Percentiles rank a stretch among this genome's conserved stretches.
Evolutionary conservation across 2,329 filamentous ascomycete genomes (phyloP).

Genomic region (Penicillium fuscoglaucum): DNA sequence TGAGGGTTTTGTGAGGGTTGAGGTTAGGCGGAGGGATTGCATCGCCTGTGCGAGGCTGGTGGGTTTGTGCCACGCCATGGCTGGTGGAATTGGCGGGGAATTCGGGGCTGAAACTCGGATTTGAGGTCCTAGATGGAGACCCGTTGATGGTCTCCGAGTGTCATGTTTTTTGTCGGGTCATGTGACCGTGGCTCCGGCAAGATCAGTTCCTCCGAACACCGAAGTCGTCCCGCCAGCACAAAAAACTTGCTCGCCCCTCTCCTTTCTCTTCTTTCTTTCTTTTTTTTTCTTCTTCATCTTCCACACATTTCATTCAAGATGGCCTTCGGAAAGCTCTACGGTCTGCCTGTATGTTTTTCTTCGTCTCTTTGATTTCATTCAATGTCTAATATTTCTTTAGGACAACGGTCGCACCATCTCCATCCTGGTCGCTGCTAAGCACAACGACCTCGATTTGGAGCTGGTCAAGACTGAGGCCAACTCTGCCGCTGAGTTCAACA

Average conservation of each 20-base stretch:
- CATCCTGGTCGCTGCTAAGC: constrained; percentile 93
- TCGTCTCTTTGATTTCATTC: background rate
- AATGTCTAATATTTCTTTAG: constrained; percentile 49
- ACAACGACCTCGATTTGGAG: constrained; percentile 92
- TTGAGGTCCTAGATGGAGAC: constrained; percentile 2
- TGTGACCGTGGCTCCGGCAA: constrained; percentile 18
- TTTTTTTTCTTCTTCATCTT: constrained; percentile 10
- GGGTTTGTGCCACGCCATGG: constrained; percentile 42
- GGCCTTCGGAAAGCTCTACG: constrained; percentile 98
- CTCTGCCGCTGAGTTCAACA: constrained; percentile 59
- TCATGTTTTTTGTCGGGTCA: constrained; percentile 27
- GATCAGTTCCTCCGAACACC: constrained; percentile 22
- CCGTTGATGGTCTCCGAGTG: constrained; percentile 9
- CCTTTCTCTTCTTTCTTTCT: constrained; percentile 10
- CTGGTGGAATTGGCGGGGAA: constrained; percentile 9
- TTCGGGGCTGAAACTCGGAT: constrained; percentile 1
- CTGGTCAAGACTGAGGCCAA: constrained; percentile 63
- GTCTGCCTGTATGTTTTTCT: constrained; percentile 65
- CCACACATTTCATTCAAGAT: constrained; percentile 58
- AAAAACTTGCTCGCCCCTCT: constrained; percentile 28
- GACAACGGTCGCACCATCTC: constrained; percentile 85
- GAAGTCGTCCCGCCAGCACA: constrained; percentile 20
- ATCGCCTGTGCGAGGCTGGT: constrained; percentile 38
- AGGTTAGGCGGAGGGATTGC: constrained; percentile 33
- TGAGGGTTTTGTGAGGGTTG: constrained; percentile 30